A percentile compares a stretch with the other conserved stretches of the same genome.
phyloP scores from a whole-genome alignment of 352 stramenopile genomes.

The Phytophthora chlamydospora region DNA sequence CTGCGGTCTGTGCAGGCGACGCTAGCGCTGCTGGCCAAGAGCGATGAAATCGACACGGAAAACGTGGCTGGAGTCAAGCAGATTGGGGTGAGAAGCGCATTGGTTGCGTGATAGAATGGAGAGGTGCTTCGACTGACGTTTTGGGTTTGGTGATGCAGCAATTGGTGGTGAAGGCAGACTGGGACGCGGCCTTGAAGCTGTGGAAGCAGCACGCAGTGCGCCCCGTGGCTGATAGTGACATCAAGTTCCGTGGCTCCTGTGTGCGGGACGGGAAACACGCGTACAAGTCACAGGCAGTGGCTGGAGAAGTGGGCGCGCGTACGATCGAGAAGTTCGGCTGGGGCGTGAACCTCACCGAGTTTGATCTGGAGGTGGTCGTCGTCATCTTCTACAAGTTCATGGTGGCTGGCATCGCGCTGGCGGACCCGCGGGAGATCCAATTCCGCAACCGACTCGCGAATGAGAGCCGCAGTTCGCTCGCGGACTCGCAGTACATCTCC shows the following conservation, averaged over 20 bases:
- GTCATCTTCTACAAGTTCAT: slow-evolving; percentile 79
- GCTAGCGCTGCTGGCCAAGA: slow-evolving; percentile 63
- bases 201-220: slow-evolving; percentile 54
- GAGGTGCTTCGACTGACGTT: slow-evolving; percentile 5
- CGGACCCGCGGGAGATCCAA: slow-evolving; percentile 57
- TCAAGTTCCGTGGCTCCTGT: slow-evolving; percentile 78
- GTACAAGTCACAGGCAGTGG: slow-evolving; percentile 73
- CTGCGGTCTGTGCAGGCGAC: slow-evolving; percentile 66
- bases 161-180: slow-evolving; percentile 57
- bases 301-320: slow-evolving; percentile 60
- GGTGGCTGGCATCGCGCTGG: slow-evolving; percentile 69
- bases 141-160: slow-evolving; percentile 33
- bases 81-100: slow-evolving; percentile 56
- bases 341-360: slow-evolving; percentile 66
- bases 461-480: slow-evolving; percentile 60
- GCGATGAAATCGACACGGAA: slow-evolving; percentile 63
- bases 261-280: slow-evolving; percentile 78
- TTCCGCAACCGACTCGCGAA: slow-evolving; percentile 77
- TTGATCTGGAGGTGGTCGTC: slow-evolving; percentile 77
- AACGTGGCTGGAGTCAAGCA: slow-evolving; percentile 52
- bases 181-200: slow-evolving; percentile 57
- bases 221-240: slow-evolving; percentile 26
- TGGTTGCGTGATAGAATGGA: not conserved
- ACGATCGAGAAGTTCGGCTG: slow-evolving; percentile 68
- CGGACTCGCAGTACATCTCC: slow-evolving; percentile 73